These are phyloP conservation scores for Phytophthora pistaciae DNA, from an alignment of 352 stramenopile genomes.

Conservation along the genomic window DNA sequence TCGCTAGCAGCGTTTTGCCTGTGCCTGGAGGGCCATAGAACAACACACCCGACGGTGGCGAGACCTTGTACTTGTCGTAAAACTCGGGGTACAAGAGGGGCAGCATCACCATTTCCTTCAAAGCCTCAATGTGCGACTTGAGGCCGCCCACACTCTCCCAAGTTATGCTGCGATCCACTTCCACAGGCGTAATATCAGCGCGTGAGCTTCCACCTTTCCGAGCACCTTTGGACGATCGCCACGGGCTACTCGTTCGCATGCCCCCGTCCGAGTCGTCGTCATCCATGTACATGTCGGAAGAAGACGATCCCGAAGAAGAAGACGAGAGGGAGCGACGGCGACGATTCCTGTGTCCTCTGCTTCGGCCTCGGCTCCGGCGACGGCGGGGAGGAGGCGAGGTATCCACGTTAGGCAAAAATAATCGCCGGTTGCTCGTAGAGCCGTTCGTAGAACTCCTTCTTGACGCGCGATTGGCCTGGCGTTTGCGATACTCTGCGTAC, in stretches of 20 bases:
- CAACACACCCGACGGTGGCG: slow-evolving; percentile 85
- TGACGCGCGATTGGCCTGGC: slow-evolving; percentile 46
- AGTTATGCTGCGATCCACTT: slow-evolving; percentile 85
- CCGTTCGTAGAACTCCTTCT: slow-evolving; percentile 27
- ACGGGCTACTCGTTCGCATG: slow-evolving; percentile 62
- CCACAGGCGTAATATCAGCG: slow-evolving; percentile 84
- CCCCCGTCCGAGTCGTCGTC: slow-evolving; percentile 78
- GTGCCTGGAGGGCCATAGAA: slow-evolving; percentile 94
- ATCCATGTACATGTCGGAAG: slow-evolving; percentile 59
- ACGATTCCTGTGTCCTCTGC: slow-evolving; percentile 35
- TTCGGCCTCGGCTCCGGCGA: slow-evolving; percentile 26
- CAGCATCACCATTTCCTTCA: slow-evolving; percentile 96
- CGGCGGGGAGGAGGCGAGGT: slow-evolving; percentile 32
- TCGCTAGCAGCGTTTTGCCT: slow-evolving; percentile 92
- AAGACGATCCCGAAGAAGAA: slow-evolving; percentile 54
- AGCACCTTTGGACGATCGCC: slow-evolving; percentile 31
- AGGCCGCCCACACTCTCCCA: slow-evolving; percentile 91
- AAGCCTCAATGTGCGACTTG: slow-evolving; percentile 84
- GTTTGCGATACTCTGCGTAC: slow-evolving; percentile 79
- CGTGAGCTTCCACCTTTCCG: slow-evolving; percentile 54
- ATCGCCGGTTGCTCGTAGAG: slow-evolving; percentile 34
- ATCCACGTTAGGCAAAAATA: slow-evolving; percentile 41
- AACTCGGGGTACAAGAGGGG: slow-evolving; percentile 94
- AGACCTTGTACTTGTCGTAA: slow-evolving; percentile 91
- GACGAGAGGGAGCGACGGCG: slow-evolving; percentile 54